Conservation (phyloP, 169 alveolate species). For the Toxoplasma gondii region DNA sequence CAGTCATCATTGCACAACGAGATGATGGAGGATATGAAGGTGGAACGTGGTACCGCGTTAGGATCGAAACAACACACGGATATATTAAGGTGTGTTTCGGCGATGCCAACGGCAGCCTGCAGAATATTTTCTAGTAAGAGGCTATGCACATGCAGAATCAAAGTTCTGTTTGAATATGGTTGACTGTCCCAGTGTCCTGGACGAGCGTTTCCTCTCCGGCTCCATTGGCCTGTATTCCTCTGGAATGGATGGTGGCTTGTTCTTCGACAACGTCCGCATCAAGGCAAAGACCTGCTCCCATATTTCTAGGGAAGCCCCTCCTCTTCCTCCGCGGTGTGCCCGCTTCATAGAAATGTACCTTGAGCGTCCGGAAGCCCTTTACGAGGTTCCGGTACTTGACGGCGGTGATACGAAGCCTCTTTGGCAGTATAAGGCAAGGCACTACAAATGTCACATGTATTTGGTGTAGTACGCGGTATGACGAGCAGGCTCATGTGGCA, state of each 20-base stretch:
- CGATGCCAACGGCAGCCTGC: background rate
- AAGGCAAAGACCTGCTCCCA: slow-evolving; percentile 72
- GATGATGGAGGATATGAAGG: slow-evolving; percentile 26
- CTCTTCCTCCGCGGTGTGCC: slow-evolving; percentile 73
- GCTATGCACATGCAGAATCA: background rate
- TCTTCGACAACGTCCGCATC: slow-evolving; percentile 70
- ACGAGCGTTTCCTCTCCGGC: slow-evolving; percentile 76
- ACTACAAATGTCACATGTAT: background rate
- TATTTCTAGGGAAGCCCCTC: slow-evolving; percentile 60
- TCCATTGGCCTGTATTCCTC: slow-evolving; percentile 72
- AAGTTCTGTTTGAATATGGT: background rate
- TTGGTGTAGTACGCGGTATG: background rate
- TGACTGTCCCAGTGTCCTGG: slow-evolving; percentile 59
- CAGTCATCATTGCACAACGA: slow-evolving; percentile 57
- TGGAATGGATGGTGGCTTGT: slow-evolving; percentile 75
- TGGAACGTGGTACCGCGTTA: slow-evolving; percentile 48
- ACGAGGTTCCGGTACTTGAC: slow-evolving; percentile 40
- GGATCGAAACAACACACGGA: slow-evolving; percentile 55
- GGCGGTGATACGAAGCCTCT: slow-evolving; percentile 42
- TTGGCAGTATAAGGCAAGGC: slow-evolving; percentile 66
- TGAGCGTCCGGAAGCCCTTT: slow-evolving; percentile 58
- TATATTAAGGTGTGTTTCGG: slow-evolving; percentile 38
- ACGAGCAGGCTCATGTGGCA: slow-evolving; percentile 10
- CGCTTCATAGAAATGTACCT: slow-evolving; percentile 67
- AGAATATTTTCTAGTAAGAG: background rate